Percentiles rank a stretch among this genome's conserved stretches.
phyloP scores from a whole-genome alignment of 495 filamentous ascomycete species.

The Penicillium soppii region DNA sequence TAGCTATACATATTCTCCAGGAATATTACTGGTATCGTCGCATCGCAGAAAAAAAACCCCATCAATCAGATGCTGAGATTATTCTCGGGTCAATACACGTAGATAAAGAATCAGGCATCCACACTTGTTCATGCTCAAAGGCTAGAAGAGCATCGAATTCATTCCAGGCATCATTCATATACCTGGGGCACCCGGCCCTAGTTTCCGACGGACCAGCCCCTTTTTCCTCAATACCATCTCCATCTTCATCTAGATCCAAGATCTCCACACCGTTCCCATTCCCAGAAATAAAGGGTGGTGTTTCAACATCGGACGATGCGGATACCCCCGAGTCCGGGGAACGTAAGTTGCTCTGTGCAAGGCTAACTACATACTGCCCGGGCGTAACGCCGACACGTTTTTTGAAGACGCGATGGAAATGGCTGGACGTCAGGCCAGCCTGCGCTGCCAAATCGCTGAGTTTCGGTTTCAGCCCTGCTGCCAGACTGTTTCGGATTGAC shows the following conservation, averaged over 20 bases:
- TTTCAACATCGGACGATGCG: slow-evolving; percentile 12
- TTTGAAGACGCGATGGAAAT: slow-evolving; percentile 65
- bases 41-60: background rate
- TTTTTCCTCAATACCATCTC: slow-evolving; percentile 3
- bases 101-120: slow-evolving; percentile 7
- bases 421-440: slow-evolving; percentile 56
- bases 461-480: slow-evolving; percentile 36
- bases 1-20: background rate
- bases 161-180: slow-evolving; percentile 29
- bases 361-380: slow-evolving; percentile 47
- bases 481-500: slow-evolving; percentile 25
- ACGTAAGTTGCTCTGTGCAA: slow-evolving; percentile 5
- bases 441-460: slow-evolving; percentile 51
- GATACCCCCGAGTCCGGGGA: slow-evolving; percentile 8
- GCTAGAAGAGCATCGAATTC: slow-evolving; percentile 40
- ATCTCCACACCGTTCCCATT: background rate
- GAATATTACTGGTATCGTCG: background rate
- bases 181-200: slow-evolving; percentile 4
- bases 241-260: slow-evolving; percentile 16
- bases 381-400: slow-evolving; percentile 59
- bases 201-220: slow-evolving; percentile 12
- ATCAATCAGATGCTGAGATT: slow-evolving; percentile 3
- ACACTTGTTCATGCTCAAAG: slow-evolving; percentile 22
- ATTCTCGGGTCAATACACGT: slow-evolving; percentile 24
- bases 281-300: slow-evolving; percentile 5